A percentile compares a stretch with the other conserved stretches of the same genome.
Conservation (phyloP, 208 protist genomes). For the Wallacemonas rigidus region DNA sequence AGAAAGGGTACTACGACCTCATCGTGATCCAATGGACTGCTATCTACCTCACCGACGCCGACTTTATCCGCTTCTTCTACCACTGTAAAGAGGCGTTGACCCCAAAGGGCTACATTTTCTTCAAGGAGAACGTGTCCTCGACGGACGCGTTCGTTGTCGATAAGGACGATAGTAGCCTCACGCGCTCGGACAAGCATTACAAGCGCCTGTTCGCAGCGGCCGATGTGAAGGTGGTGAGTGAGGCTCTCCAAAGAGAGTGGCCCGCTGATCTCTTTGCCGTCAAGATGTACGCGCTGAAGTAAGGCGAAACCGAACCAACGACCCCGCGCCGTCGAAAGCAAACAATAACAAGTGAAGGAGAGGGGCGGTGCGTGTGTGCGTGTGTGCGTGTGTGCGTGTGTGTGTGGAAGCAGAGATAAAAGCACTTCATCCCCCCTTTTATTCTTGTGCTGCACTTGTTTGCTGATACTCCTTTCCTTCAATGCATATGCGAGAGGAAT, state of each 20-base stretch:
- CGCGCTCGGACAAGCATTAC: conserved; percentile 87
- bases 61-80: conserved; percentile 88
- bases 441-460: no score
- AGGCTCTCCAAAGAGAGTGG: conserved; percentile 77
- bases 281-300: conserved; percentile 90
- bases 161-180: conserved; percentile 89
- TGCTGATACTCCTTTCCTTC: no score
- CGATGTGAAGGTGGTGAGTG: conserved; percentile 65
- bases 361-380: no score
- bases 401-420: no score
- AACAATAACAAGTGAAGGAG: no score
- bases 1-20: conserved; percentile 78
- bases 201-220: conserved; percentile 74
- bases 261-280: conserved; percentile 75
- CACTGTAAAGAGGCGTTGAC: conserved; percentile 75
- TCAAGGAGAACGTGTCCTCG: conserved; percentile 89
- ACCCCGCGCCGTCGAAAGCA: no score
- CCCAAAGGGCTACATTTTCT: conserved; percentile 87
- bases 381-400: no score
- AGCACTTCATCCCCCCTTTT: no score
- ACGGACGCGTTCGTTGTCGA: conserved; percentile 79
- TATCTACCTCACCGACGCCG: conserved; percentile 92
- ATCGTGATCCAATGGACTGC: conserved; percentile 94
- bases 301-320: neutral
- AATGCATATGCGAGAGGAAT: no score